Conservation (phyloP, 768 basidiomycete species). For the Boletus eberwhitei region DNA sequence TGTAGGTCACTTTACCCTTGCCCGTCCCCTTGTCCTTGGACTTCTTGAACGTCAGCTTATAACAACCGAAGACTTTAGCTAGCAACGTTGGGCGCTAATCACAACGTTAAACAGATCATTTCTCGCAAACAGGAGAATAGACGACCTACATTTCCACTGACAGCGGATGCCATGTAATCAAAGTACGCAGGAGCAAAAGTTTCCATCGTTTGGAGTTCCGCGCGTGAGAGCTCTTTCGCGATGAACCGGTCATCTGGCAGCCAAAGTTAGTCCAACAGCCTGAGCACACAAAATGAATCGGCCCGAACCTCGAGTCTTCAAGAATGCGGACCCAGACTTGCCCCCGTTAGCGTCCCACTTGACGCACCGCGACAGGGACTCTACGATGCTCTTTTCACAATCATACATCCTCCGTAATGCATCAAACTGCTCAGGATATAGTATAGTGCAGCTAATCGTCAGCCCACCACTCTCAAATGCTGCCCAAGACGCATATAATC, state of each 20-base stretch:
- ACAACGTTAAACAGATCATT: constrained; percentile 4
- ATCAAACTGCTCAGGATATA: constrained; percentile 97
- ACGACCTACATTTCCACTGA: constrained; percentile 69
- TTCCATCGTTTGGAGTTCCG: constrained; percentile 93
- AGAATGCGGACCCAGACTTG: constrained; percentile 94
- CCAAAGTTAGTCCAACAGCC: not conserved
- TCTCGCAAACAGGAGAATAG: not conserved
- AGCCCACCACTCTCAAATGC: constrained; percentile 89
- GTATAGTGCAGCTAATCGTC: constrained; percentile 88
- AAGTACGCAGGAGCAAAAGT: constrained; percentile 98
- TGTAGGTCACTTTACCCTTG: constrained; percentile 78
- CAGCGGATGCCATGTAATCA: constrained; percentile 95
- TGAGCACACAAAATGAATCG: not conserved
- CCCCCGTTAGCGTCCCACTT: constrained; percentile 97
- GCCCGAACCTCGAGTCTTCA: constrained; percentile 83
- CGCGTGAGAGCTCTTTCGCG: constrained; percentile 89
- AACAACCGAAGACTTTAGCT: constrained; percentile 96
- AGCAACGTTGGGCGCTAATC: constrained; percentile 85
- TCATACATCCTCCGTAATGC: constrained; percentile 88
- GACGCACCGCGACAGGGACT: constrained; percentile 88
- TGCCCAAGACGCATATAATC: constrained; percentile 27
- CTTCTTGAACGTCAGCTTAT: constrained; percentile 88
- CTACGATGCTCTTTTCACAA: constrained; percentile 91
- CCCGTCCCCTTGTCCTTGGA: constrained; percentile 59
- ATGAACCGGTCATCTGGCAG: constrained; percentile 92